These are phyloP conservation scores for Kodamaea neixiangensis DNA, from an alignment of 805 yeast species.

Conservation along the genomic window DNA sequence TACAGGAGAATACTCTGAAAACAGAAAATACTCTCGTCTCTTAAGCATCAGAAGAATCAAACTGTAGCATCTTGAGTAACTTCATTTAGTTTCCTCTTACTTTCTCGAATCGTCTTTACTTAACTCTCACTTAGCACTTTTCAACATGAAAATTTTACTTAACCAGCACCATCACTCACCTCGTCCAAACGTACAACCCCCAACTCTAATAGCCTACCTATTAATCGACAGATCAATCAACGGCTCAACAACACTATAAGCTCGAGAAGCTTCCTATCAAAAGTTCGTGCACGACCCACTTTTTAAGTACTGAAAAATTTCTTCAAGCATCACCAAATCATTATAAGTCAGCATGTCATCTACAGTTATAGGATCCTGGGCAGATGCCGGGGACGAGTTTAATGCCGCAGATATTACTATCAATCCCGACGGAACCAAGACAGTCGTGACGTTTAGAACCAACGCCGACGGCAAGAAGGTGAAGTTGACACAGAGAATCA, in stretches of 20 bases:
- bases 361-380: conserved; percentile 57
- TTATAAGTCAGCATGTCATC: conserved; percentile 27
- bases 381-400: conserved; percentile 72
- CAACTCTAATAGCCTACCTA: neutral
- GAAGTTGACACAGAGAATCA: conserved; percentile 83
- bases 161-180: too few relatives aligned
- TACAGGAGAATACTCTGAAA: too few relatives aligned
- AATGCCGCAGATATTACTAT: conserved; percentile 72
- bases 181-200: too few relatives aligned
- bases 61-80: too few relatives aligned
- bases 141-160: too few relatives aligned
- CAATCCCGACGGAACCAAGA: conserved; percentile 87
- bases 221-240: neutral
- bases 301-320: conserved; percentile 2
- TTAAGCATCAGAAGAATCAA: too few relatives aligned
- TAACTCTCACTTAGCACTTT: too few relatives aligned
- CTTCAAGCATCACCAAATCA: conserved; percentile 10
- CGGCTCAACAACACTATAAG: neutral
- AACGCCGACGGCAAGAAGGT: conserved; percentile 82
- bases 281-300: neutral
- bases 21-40: too few relatives aligned
- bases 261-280: neutral
- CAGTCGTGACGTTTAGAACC: conserved; percentile 74
- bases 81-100: too few relatives aligned
- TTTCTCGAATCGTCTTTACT: too few relatives aligned